These are phyloP conservation scores for Wallemia ichthyophaga DNA, from an alignment of 1,284 basidiomycete genomes.

Conservation along the genomic window DNA sequence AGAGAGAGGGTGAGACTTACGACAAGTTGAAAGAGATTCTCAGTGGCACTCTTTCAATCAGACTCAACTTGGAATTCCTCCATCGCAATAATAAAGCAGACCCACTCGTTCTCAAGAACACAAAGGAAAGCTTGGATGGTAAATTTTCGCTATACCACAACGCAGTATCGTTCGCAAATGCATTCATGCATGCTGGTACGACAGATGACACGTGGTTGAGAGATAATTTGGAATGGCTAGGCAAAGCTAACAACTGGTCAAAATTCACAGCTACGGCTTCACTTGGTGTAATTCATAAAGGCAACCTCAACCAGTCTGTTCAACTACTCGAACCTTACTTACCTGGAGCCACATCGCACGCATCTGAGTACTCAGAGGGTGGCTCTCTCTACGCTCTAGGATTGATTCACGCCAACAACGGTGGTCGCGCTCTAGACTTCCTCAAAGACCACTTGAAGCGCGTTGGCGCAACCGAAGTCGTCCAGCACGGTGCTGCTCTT, in stretches of 20 bases:
- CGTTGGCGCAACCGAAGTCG: slow-evolving; percentile 35
- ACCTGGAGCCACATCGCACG: slow-evolving; percentile 27
- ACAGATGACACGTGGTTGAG: slow-evolving; percentile 72
- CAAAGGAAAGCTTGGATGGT: slow-evolving; percentile 76
- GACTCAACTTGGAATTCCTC: slow-evolving; percentile 73
- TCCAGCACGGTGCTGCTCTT: slow-evolving; percentile 80
- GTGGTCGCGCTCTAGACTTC: slow-evolving; percentile 35
- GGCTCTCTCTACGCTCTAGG: slow-evolving; percentile 67
- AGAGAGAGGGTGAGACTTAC: slow-evolving; percentile 17
- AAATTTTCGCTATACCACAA: slow-evolving; percentile 88
- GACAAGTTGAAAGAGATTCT: slow-evolving; percentile 50
- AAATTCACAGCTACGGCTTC: slow-evolving; percentile 89
- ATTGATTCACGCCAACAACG: slow-evolving; percentile 46
- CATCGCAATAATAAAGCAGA: slow-evolving; percentile 78
- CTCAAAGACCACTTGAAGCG: slow-evolving; percentile 42
- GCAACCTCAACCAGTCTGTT: slow-evolving; percentile 72
- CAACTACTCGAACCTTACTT: slow-evolving; percentile 79
- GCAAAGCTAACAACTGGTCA: slow-evolving; percentile 76
- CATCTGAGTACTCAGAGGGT: slow-evolving; percentile 43
- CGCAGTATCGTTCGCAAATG: slow-evolving; percentile 75
- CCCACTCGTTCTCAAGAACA: slow-evolving; percentile 60
- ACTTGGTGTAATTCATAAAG: slow-evolving; percentile 84
- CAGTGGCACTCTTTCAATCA: slow-evolving; percentile 60
- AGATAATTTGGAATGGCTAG: slow-evolving; percentile 83
- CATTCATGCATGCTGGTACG: slow-evolving; percentile 83